A percentile compares a stretch with the other conserved stretches of the same genome.
These are phyloP conservation scores for Helotiales sp. DNA, from an alignment of 2,329 filamentous ascomycete species.

Conservation along the genomic window DNA sequence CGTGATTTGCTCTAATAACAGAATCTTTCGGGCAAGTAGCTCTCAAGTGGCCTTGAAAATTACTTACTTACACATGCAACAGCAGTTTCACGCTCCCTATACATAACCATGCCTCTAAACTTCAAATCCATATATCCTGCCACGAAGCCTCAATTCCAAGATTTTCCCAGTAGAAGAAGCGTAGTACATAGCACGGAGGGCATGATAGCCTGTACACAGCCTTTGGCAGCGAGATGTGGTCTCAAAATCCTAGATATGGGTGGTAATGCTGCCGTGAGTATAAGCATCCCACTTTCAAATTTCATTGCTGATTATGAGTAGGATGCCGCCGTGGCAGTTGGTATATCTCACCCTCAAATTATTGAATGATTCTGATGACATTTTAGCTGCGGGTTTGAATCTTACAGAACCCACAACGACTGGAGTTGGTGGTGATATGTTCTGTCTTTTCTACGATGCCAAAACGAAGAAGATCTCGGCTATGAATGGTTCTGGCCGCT, in stretches of 20 bases:
- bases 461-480: constrained; percentile 80
- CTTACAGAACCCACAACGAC: constrained; percentile 92
- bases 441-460: constrained; percentile 90
- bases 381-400: constrained; percentile 82
- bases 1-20: not conserved
- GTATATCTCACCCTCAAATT: constrained; percentile 51
- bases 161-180: constrained; percentile 81
- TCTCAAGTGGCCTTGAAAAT: not conserved
- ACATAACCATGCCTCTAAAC: constrained; percentile 41
- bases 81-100: constrained; percentile 10
- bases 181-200: constrained; percentile 93
- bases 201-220: constrained; percentile 89
- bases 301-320: constrained; percentile 45
- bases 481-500: constrained; percentile 91
- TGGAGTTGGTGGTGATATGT: constrained; percentile 97
- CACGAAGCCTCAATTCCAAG: constrained; percentile 54
- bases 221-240: constrained; percentile 86
- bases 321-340: constrained; percentile 96
- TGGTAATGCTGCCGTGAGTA: constrained; percentile 86
- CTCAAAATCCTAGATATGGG: constrained; percentile 83
- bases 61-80: constrained; percentile 18
- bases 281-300: constrained; percentile 22
- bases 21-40: not conserved
- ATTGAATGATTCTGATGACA: constrained; percentile 11
- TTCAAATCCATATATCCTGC: constrained; percentile 41